Conservation (phyloP, 352 stramenopile genomes). For the Globisporangium cylindrosporum region DNA sequence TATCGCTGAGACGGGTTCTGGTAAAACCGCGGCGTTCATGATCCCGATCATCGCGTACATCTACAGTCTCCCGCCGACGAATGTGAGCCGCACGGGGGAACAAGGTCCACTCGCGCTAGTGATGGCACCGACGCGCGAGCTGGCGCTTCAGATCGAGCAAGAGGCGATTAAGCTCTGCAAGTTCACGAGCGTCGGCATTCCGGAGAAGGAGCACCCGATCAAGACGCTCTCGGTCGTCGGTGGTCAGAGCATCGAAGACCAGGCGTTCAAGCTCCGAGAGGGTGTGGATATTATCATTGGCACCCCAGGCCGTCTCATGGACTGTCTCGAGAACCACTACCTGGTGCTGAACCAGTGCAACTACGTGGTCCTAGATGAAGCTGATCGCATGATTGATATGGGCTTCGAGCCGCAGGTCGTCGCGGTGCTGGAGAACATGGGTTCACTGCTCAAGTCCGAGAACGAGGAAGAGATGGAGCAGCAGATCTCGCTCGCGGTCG, state of each 20-base stretch:
- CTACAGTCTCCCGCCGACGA: slow-evolving; percentile 83
- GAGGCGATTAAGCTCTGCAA: slow-evolving; percentile 92
- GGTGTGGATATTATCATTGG: slow-evolving; percentile 98
- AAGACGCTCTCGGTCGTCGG: slow-evolving; percentile 90
- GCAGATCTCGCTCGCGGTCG: slow-evolving; percentile 75
- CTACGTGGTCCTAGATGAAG: slow-evolving; percentile 99
- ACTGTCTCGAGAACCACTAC: slow-evolving; percentile 97
- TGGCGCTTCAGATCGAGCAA: slow-evolving; percentile 98
- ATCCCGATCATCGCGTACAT: slow-evolving; percentile 97
- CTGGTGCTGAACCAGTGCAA: slow-evolving; percentile 99
- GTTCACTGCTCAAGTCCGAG: slow-evolving; percentile 94
- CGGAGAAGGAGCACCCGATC: slow-evolving; percentile 60
- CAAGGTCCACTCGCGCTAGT: slow-evolving; percentile 96
- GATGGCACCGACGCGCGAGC: slow-evolving; percentile 98
- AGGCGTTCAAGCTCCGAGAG: slow-evolving; percentile 94
- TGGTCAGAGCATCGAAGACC: slow-evolving; percentile 95
- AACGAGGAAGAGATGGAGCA: slow-evolving; percentile 96
- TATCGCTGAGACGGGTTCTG: slow-evolving; percentile 98
- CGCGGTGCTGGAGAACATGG: slow-evolving; percentile 96
- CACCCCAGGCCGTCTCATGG: slow-evolving; percentile 97
- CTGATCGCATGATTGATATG: slow-evolving; percentile 97
- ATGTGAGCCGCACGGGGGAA: slow-evolving; percentile 86
- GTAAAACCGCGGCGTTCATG: slow-evolving; percentile 98
- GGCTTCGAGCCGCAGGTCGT: slow-evolving; percentile 97
- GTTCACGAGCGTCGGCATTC: slow-evolving; percentile 71